Evolutionary conservation across 805 yeast species (phyloP), one percentile per base, ranked within the genome.

Genomic region (Nakazawaea populi): DNA sequence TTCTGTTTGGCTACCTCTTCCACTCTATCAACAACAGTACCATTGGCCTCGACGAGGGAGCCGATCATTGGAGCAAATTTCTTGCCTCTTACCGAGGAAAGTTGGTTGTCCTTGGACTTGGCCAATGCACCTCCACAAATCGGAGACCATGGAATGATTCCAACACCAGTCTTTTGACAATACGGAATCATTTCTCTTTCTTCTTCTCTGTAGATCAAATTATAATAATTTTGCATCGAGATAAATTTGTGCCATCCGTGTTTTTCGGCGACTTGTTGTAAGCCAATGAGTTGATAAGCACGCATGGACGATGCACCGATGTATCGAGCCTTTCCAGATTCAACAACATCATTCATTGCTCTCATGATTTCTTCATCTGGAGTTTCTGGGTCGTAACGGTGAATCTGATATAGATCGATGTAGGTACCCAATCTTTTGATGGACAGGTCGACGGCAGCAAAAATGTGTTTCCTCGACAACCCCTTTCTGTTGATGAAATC

Each of bases 81-180:
- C 44, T 14, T 24, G 7, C 28, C 11, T 12, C 10, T 18, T 18
- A 3, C 24, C 24, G 24, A 18, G 64, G 62, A 82, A 86, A 55
- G 82, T 77, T n/a, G 40, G 10, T 32, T 3, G 4, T 8, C 9
- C 10, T 9, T 12, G 5, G 51, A 40, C 30, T 44, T 42, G 4
- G 51, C 44, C 39, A 48, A 48, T 24, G 72, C 28, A 5, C 87
- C 86, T 51, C 77, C 63, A 5, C 82, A 82, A 50, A 72, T 60
- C 29, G 87, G 86, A 6, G 83, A 76, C 78, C 80, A 82, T n/a
- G 85, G 85, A 42, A 79, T 70, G 24, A 80, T 48, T 1, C 82
- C 85, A 39, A 83, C 75, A 12, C 76, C 76, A 10, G 75, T 74
- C 47, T 68, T 70, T 28, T 74, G 63, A 54, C 84, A 79, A 61